Evolutionary conservation across 495 filamentous ascomycete genomes (phyloP), one percentile per base, ranked within the genome.

Genomic region (Extremus antarcticus): DNA sequence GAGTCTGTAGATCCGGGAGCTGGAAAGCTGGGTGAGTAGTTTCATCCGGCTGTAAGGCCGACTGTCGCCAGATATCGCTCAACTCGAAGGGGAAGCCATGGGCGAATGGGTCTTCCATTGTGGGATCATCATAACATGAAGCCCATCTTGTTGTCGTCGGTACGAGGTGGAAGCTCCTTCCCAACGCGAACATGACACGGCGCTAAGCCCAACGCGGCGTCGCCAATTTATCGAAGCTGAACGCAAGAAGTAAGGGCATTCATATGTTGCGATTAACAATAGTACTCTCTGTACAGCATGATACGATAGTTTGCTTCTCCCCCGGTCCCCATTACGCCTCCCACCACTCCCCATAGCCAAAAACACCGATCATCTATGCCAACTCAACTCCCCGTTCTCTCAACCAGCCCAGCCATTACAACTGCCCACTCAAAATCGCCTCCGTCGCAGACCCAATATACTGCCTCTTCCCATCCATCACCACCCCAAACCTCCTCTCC

Each of bases 381-480:
- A 40, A 9, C 35, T n/a, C n/a, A n/a, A n/a, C n/a, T n/a, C n/a
- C n/a, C n/a, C 43, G 20, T 9, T 20, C 43, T 19, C 43, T 46
- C 43, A 9, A 10, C 43, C 11, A 21, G 10, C 43, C 9, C 19
- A 23, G 23, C 17, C 48, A 23, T 53, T 75, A 86, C 61, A 86
- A 73, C 62, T 85, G 79, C 48, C 84, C 84, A 23, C 82, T 82
- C 35, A 88, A 73, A 51, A 88, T 72, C 51, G 85, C 85, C 69
- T 88, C 85, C 51, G 85, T 88, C 56, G 85, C 85, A 81, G 65
- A 57, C 61, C 39, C 94, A 69, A 97, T 94, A 71, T 95, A 97
- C 35, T 85, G 79, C 70, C 88, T 80, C 75, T 81, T 87, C 50
- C 78, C 69, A 66, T 97, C 90, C 51, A 97, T 71, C 45, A 76